These are phyloP conservation scores for Pichia thaimueangensis DNA, from an alignment of 805 yeast species.

Conservation along the genomic window DNA sequence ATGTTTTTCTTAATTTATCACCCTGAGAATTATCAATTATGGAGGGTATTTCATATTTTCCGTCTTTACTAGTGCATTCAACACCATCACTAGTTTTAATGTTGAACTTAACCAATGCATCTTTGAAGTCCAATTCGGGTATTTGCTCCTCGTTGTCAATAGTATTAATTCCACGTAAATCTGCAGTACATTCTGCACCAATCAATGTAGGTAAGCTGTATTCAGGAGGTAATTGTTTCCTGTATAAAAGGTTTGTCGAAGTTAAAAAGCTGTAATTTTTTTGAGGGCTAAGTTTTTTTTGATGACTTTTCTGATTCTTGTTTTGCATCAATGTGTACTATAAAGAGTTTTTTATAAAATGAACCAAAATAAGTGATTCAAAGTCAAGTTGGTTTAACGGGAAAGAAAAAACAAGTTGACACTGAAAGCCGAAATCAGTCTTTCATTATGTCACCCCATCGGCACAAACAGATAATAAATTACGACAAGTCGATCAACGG, in stretches of 20 bases:
- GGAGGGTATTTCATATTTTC: slow-evolving; percentile 3
- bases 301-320: background rate
- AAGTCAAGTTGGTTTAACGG: too few species aligned
- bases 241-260: slow-evolving; percentile 10
- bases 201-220: slow-evolving; percentile 19
- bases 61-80: background rate
- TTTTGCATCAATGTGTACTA: background rate
- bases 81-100: background rate
- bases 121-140: slow-evolving; percentile 21
- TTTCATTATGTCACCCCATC: too few species aligned
- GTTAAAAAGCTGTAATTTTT: slow-evolving; percentile 13
- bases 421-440: too few species aligned
- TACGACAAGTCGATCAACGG: too few species aligned
- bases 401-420: background rate
- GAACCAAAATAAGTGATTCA: too few species aligned
- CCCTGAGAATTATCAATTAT: background rate
- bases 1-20: slow-evolving; percentile 40
- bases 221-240: slow-evolving; percentile 14
- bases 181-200: slow-evolving; percentile 14
- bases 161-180: slow-evolving; percentile 18
- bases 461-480: too few species aligned
- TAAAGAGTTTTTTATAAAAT: background rate
- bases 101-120: slow-evolving; percentile 15
- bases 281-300: slow-evolving; percentile 5
- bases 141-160: slow-evolving; percentile 28